Evolutionary conservation across 148 eudicot genomes (phyloP), one percentile per base, ranked within the genome.

Genomic region (Selenicereus undatus): DNA sequence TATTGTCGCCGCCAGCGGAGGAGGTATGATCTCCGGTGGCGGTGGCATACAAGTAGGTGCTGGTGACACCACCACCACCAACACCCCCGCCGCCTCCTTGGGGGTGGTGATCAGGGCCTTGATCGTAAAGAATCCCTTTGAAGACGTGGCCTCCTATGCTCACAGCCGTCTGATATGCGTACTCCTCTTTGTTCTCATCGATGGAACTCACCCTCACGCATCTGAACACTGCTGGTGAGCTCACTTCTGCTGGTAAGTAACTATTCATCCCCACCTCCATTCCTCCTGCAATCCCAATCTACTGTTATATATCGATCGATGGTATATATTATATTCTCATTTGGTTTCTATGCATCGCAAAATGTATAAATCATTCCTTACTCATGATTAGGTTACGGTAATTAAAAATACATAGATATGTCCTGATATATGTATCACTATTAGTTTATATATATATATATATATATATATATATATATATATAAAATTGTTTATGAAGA

Each of bases 131-230:
- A 80, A 94, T 91, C 52, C 98, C 98, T 64, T 89, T 92, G 83
- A 94, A 94, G 1, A 92, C 86, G 75, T 90, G 98, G 1, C 98
- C 98, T 18, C 92, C 92, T 3, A 94, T 92, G 81, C 76, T 92
- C 4, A 94, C 98, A 30, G 97, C 90, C 27, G 94, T 90, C 76
- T 92, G 93, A 79, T 94, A 94, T 3, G 97, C 98, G 60, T 87
- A 91, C 78, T 94, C 91, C 2, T 94, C 94, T 5, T 91, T 89
- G 8, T 77, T 71, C 9, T 81, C 84, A 8, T 90, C 93, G 1
- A 91, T 48, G 42, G 96, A 88, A 84, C 94, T 94, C 79, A 94
- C 94, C 51, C 90, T 82, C 2, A 94, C 94, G 64, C 94, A 94
- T 21, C 87, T 86, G 54, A 94, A 94, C 17, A 87, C 71, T 6